Evolutionary conservation across 2,329 filamentous ascomycete genomes (phyloP).

Genomic region (Fusarium sp.): DNA sequence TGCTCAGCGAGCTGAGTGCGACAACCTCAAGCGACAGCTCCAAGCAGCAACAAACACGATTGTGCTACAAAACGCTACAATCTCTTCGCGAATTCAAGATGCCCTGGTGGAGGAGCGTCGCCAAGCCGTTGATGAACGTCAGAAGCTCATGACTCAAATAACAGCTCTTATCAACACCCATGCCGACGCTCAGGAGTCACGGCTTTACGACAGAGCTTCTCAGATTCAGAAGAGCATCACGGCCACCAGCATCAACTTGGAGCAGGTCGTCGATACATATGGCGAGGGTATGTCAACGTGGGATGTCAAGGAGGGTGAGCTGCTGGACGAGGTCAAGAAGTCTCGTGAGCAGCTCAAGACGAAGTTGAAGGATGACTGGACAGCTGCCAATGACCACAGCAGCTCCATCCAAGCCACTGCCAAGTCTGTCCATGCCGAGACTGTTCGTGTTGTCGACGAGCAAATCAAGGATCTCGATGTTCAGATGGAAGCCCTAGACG

Average conservation of each 20-base stretch:
- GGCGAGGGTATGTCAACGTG: conserved; percentile 78
- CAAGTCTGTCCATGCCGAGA: conserved; percentile 89
- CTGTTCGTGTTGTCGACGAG: conserved; percentile 86
- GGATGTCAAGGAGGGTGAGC: conserved; percentile 72
- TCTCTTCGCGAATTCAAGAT: conserved; percentile 73
- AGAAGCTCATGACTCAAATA: conserved; percentile 80
- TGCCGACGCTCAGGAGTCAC: conserved; percentile 76
- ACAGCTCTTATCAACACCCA: conserved; percentile 79
- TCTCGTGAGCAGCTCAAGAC: conserved; percentile 82
- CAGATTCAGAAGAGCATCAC: conserved; percentile 71
- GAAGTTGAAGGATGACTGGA: conserved; percentile 88
- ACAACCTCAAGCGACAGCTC: conserved; percentile 77
- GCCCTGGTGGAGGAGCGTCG: conserved; percentile 80
- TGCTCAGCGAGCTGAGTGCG: conserved; percentile 79
- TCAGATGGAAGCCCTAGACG: conserved; percentile 91
- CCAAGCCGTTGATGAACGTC: conserved; percentile 77
- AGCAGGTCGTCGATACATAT: conserved; percentile 73
- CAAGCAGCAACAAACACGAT: conserved; percentile 74
- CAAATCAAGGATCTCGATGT: conserved; percentile 87
- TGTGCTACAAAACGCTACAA: conserved; percentile 72
- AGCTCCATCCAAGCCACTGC: conserved; percentile 85
- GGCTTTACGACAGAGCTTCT: conserved; percentile 72
- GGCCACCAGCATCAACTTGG: conserved; percentile 71
- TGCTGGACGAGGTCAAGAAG: conserved; percentile 76
- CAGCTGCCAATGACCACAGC: conserved; percentile 80